Percentiles rank a stretch among this genome's conserved stretches.
phyloP scores from a whole-genome alignment of 2,329 filamentous ascomycete species.

The Venturia nashicola region DNA sequence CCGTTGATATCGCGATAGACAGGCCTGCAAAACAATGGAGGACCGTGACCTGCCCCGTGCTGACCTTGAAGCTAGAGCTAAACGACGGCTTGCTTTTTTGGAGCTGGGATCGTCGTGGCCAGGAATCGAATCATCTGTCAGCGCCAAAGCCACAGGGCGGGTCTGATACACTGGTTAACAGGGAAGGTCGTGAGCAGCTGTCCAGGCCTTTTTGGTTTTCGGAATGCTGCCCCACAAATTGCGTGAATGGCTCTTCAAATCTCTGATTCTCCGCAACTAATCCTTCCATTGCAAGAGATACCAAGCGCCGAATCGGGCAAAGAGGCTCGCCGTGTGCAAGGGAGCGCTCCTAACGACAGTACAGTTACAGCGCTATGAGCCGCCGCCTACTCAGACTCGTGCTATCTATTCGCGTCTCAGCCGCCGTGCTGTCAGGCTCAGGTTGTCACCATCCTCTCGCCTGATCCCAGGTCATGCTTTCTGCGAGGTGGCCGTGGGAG shows the following conservation, averaged over 20 bases:
- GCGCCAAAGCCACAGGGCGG: slow-evolving; percentile 4
- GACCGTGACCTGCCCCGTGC: not conserved
- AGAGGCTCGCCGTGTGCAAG: not conserved
- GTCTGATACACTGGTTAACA: slow-evolving; percentile 7
- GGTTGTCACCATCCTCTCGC: not conserved
- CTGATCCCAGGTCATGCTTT: slow-evolving; percentile 2
- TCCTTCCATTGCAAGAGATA: not conserved
- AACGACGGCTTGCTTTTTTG: not conserved
- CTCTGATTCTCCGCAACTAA: slow-evolving; percentile 3
- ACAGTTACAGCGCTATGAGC: not conserved
- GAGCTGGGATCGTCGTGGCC: slow-evolving; percentile 3
- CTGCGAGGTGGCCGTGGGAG: not conserved
- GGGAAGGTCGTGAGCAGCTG: not conserved
- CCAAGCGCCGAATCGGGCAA: slow-evolving; percentile 4
- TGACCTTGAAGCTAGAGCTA: not conserved
- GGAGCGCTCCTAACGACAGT: not conserved
- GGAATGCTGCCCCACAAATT: slow-evolving; percentile 1
- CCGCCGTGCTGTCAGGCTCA: not conserved
- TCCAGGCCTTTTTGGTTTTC: slow-evolving; percentile 1
- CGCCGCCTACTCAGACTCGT: slow-evolving; percentile 2
- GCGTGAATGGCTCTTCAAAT: not conserved
- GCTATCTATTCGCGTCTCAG: slow-evolving; percentile 7
- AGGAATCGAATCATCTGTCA: slow-evolving; percentile 4
- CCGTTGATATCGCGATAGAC: slow-evolving; percentile 7
- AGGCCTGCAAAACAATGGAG: not conserved